A percentile compares a stretch with the other conserved stretches of the same genome.
Evolutionary conservation across 148 eudicot species (phyloP).

Genomic region (Cornus florida): DNA sequence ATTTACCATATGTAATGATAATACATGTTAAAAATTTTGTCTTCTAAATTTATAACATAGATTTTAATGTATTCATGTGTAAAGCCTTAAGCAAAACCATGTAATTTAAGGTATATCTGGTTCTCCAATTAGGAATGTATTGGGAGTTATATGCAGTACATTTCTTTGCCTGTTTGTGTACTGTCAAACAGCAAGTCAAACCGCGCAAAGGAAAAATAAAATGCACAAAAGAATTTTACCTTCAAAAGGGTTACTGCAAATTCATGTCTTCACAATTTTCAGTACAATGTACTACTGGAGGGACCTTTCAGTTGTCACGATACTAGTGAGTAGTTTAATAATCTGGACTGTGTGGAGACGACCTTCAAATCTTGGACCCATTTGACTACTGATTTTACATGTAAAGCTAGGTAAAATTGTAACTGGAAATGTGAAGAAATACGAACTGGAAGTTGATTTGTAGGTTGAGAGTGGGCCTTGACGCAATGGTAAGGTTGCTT

Average conservation of each 20-base stretch:
- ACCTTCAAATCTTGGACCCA: not conserved
- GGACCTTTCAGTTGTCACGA: no score
- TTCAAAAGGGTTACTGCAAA: not conserved
- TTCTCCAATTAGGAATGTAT: no score
- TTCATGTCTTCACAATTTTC: not conserved
- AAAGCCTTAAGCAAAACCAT: not conserved
- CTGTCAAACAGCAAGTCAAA: no score
- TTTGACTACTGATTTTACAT: not conserved
- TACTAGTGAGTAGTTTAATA: no score
- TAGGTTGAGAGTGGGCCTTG: not conserved
- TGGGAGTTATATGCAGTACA: no score
- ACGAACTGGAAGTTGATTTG: not conserved
- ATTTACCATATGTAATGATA: no score
- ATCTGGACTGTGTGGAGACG: not conserved
- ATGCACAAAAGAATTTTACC: not conserved
- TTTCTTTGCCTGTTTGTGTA: no score
- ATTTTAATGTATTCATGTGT: not conserved
- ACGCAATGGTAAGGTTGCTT: no score
- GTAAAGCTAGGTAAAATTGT: not conserved
- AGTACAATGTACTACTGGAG: not conserved
- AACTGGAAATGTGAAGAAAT: not conserved
- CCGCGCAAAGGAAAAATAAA: no score
- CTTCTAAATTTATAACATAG: no score
- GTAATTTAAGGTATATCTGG: no score
- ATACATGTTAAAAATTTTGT: no score